A percentile compares a stretch with the other conserved stretches of the same genome.
These are phyloP conservation scores for Acanthamoeba royreba DNA, from an alignment of 208 protist genomes.

Conservation along the genomic window DNA sequence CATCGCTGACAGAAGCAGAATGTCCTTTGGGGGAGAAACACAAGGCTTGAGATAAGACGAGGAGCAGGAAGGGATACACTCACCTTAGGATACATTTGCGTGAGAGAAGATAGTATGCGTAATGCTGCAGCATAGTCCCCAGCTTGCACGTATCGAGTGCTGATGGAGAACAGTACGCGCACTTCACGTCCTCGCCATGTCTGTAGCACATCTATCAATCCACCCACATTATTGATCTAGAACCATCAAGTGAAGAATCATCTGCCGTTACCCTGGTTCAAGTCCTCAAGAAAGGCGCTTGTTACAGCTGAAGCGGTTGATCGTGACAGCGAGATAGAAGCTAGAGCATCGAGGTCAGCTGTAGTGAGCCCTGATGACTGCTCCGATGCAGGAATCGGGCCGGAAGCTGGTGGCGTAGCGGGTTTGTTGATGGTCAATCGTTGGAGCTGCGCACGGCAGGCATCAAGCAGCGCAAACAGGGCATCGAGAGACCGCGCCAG, in stretches of 20 bases:
- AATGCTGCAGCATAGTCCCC: background rate
- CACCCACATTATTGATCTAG: background rate
- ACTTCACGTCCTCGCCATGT: conserved; percentile 19
- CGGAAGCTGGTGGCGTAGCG: background rate
- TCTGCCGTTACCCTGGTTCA: background rate
- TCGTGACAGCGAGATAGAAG: background rate
- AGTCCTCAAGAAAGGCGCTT: background rate
- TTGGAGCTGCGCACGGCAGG: background rate
- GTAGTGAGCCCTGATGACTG: background rate
- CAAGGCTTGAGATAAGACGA: background rate
- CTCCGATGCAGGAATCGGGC: background rate
- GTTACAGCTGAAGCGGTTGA: background rate
- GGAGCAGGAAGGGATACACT: background rate
- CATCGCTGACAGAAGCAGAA: background rate
- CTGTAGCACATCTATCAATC: background rate
- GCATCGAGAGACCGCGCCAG: background rate
- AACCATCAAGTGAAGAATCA: too few species aligned
- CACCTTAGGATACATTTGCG: background rate
- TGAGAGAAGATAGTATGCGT: background rate
- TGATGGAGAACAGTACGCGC: conserved; percentile 28
- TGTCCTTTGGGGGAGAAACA: background rate
- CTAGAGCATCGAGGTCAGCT: background rate
- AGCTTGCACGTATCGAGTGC: background rate
- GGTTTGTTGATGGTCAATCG: background rate
- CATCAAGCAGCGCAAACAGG: background rate